Evolutionary conservation across 768 basidiomycete species (phyloP), one percentile per base, ranked within the genome.

Genomic region (Neoboletus brunneissimus): DNA sequence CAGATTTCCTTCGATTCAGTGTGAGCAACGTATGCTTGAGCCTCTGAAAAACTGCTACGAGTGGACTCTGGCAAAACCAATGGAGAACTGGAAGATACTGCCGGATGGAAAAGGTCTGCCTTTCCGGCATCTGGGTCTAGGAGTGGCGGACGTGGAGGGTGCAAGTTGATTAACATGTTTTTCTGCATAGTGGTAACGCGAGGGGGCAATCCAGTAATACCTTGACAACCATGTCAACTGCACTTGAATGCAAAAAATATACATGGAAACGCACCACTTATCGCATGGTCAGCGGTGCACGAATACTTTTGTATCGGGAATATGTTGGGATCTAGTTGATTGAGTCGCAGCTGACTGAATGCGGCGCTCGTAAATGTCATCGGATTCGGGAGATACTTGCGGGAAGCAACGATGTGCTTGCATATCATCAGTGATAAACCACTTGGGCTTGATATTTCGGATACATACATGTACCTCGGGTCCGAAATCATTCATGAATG

Each of bases 381-480:
- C 1, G 81, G 82, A 66, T 94, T 82, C 1, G 83, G 70, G 40
- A 75, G 74, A 55, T 87, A 75, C 57, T 82, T 79, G 29, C 81
- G 77, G 8, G 90, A 86, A 8, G 91, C 80, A 22, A 97, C 75
- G 4, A 91, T 60, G 62, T 97, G 93, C 91, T 96, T 64, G 40
- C 5, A 29, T n/a, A 41, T 29, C 4, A 31, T 65, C 4, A 18
- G 51, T 45, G 41, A 51, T 5, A 51, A 57, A 38, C 56, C 37
- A 29, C 48, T 11, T 5, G 20, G 12, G 22, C 44, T 31, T 18
- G 8, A 42, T 7, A 20, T 31, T 20, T 29, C 44, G 27, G 51
- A 57, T 10, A 75, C 84, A 45, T 64, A 96, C 89, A 64, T 89
- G 76, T 7, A 80, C 79, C 29, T 79, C 72, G 5, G 79, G 64